phyloP scores from a whole-genome alignment of 2,329 filamentous ascomycete species.

The Sporothrix inflata region DNA sequence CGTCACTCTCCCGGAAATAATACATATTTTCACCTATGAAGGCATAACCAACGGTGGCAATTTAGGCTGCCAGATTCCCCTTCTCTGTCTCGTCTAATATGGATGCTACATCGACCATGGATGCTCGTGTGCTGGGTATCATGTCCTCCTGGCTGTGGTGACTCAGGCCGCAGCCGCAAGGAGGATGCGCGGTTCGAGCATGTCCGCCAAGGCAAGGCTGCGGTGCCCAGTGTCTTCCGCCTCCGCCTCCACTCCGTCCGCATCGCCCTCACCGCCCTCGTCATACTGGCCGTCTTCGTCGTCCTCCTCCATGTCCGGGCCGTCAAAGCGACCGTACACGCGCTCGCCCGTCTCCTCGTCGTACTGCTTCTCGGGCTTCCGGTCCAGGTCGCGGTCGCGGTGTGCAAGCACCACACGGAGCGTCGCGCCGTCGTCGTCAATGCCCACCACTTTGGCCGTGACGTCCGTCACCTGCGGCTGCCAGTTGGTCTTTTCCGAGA shows the following conservation, averaged over 20 bases:
- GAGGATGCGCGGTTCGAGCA: constrained; percentile 68
- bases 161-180: neutral
- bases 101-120: neutral
- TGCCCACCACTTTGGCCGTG: constrained; percentile 67
- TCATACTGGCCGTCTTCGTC: too few species aligned
- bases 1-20: neutral
- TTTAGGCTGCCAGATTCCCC: neutral
- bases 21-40: neutral
- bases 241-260: neutral
- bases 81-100: neutral
- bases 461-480: constrained; percentile 65
- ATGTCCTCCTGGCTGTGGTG: neutral
- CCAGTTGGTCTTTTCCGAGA: constrained; percentile 67
- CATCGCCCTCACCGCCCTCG: constrained; percentile 53
- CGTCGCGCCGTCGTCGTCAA: constrained; percentile 53
- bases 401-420: constrained; percentile 69
- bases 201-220: constrained; percentile 61
- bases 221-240: constrained; percentile 55
- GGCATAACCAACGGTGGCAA: neutral
- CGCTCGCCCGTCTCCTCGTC: constrained; percentile 71
- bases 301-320: constrained; percentile 61
- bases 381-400: constrained; percentile 63
- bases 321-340: constrained; percentile 78
- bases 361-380: constrained; percentile 58
- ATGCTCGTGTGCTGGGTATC: neutral